These are phyloP conservation scores for Shiraia sp. DNA, from an alignment of 2,329 filamentous ascomycete species.

Conservation along the genomic window DNA sequence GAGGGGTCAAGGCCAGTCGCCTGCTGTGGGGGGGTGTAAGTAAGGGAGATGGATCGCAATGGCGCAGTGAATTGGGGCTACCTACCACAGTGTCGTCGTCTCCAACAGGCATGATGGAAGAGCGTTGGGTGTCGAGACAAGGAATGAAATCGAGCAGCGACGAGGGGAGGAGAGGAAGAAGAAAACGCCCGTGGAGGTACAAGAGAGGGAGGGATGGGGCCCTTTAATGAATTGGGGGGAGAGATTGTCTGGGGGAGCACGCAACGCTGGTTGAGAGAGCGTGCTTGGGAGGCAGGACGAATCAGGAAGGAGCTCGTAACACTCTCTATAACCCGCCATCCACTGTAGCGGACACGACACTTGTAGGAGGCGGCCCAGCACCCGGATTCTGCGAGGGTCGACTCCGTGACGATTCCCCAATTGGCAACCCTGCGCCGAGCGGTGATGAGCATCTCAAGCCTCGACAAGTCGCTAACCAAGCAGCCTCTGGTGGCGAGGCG, in stretches of 20 bases:
- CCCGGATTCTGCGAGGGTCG: slow-evolving; percentile 10
- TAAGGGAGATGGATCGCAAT: no score
- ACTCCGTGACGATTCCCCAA: slow-evolving; percentile 1
- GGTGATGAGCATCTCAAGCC: slow-evolving; percentile 16
- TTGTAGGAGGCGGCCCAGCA: slow-evolving; percentile 20
- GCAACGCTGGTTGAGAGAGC: slow-evolving; percentile 11
- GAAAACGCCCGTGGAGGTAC: slow-evolving; percentile 11
- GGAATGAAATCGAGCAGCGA: slow-evolving; percentile 1
- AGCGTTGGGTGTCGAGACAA: slow-evolving; percentile 2
- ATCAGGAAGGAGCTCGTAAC: slow-evolving; percentile 23
- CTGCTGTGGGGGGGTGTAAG: slow-evolving; percentile 15
- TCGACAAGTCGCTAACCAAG: slow-evolving; percentile 18
- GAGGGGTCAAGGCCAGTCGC: slow-evolving; percentile 39
- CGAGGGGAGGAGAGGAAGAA: slow-evolving; percentile 16
- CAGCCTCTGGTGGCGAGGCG: slow-evolving; percentile 7
- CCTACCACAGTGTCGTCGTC: slow-evolving; percentile 32
- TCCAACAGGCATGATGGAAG: slow-evolving; percentile 32
- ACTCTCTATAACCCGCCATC: slow-evolving; percentile 11
- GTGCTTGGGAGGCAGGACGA: slow-evolving; percentile 11
- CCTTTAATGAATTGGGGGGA: slow-evolving; percentile 8
- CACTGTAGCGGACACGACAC: slow-evolving; percentile 14
- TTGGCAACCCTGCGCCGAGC: slow-evolving; percentile 14
- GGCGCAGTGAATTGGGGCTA: no score
- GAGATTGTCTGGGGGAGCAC: slow-evolving; percentile 15
- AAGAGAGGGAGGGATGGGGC: slow-evolving; percentile 4